Evolutionary conservation across 768 basidiomycete genomes (phyloP), one percentile per base, ranked within the genome.

Genomic region (Auricularia cornea): DNA sequence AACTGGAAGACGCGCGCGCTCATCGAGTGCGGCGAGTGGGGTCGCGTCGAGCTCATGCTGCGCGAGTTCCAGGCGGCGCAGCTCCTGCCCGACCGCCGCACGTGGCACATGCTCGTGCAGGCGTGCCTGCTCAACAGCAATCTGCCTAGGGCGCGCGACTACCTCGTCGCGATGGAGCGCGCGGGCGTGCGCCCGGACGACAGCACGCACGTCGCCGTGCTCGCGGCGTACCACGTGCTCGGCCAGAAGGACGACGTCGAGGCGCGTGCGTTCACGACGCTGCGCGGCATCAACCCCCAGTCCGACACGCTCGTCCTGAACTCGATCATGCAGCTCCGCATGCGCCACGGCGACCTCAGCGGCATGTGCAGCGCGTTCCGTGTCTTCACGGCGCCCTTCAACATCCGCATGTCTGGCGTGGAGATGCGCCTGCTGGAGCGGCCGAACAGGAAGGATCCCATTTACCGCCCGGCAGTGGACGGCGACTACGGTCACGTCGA

Each of bases 111-210:
- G 18, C 77, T 91, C 41, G 74, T 92, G 14, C 79, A 83, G 12
- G 87, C 84, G 32, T 81, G 86, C 70, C 76, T 92, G 62, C 86
- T 83, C 69, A 91, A 92, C 70, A 77, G 80, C 72, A 80, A 90
- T 70, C 71, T 92, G 54, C 67, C 71, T 62, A 78, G 78, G 44
- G 87, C 87, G 59, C 83, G 80, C 72, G 71, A 73, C 31, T 79
- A 73, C 66, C 73, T 92, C n/a, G 74, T 72, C 12, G 64, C 66
- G 26, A 92, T 93, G 90, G 73, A 77, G 66, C 69, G 76, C 29
- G 78, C 83, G 6, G 86, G 85, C 1, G 78, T 83, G 67, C 77
- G 78, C 14, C 72, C 82, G 66, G 81, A 87, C 66, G 72, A 79
- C 4, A 76, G 79, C 8, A 90, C 89, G 1, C 83, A 88, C 66